Percentiles rank a stretch among this genome's conserved stretches.
phyloP scores from a whole-genome alignment of 2,329 filamentous ascomycete genomes.

The Apiospora sp. region DNA sequence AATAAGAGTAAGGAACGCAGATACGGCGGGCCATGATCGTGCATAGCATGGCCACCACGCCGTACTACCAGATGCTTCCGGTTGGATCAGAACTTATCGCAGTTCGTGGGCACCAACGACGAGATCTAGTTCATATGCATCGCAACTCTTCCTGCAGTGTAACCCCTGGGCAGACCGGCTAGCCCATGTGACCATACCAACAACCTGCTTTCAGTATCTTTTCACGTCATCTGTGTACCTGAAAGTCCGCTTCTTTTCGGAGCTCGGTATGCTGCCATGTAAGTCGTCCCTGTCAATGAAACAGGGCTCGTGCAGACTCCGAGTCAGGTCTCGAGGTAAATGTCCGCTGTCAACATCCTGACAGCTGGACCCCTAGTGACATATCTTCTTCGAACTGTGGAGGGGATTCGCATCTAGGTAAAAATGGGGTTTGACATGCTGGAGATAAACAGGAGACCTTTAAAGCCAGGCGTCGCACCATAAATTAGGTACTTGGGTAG shows the following conservation, averaged over 20 bases:
- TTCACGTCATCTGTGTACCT: background rate
- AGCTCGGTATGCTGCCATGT: background rate
- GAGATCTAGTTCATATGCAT: background rate
- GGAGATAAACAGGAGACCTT: background rate
- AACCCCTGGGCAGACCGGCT: background rate
- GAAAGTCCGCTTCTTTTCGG: background rate
- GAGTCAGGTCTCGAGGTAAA: slow-evolving; percentile 3
- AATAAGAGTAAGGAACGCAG: background rate
- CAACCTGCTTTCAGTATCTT: background rate
- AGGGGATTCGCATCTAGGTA: background rate
- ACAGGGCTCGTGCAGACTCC: background rate
- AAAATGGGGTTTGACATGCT: background rate
- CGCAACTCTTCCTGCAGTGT: background rate
- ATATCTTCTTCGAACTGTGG: background rate
- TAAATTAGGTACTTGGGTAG: background rate
- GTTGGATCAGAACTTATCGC: background rate
- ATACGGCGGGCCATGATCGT: background rate
- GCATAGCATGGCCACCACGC: background rate
- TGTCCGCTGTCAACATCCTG: background rate
- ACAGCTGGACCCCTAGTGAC: background rate
- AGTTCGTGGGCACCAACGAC: background rate
- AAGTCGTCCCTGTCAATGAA: background rate
- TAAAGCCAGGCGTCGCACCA: background rate
- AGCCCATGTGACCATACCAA: background rate
- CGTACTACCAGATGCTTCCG: background rate